Evolutionary conservation across 2,329 filamentous ascomycete genomes (phyloP).

Genomic region (Fusarium nematophilum): DNA sequence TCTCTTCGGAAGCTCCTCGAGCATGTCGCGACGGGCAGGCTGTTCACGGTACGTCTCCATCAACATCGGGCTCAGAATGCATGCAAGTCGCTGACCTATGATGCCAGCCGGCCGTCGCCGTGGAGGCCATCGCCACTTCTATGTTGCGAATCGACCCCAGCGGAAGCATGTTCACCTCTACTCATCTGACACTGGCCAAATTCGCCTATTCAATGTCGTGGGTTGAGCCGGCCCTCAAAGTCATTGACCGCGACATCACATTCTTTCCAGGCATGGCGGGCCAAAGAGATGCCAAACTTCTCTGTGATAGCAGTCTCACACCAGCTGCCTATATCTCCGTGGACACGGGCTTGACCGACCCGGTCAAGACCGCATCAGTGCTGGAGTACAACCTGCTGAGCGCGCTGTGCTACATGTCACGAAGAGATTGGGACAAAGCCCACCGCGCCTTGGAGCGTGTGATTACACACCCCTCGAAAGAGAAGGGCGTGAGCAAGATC

Average conservation of each 20-base stretch:
- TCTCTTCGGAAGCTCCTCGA: slow-evolving; percentile 59
- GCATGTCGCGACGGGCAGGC: slow-evolving; percentile 50
- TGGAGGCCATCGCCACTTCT: slow-evolving; percentile 60
- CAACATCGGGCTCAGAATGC: slow-evolving; percentile 18
- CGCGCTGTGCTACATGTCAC: slow-evolving; percentile 72
- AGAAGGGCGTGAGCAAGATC: slow-evolving; percentile 74
- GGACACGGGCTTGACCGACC: slow-evolving; percentile 66
- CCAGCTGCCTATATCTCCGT: slow-evolving; percentile 69
- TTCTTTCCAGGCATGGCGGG: slow-evolving; percentile 67
- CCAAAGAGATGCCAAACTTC: slow-evolving; percentile 49
- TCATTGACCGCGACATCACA: slow-evolving; percentile 74
- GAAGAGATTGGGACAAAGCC: slow-evolving; percentile 72
- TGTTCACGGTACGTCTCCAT: slow-evolving; percentile 54
- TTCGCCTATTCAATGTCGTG: slow-evolving; percentile 67
- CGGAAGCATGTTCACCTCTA: slow-evolving; percentile 73
- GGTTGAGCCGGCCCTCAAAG: slow-evolving; percentile 65
- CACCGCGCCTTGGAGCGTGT: slow-evolving; percentile 71
- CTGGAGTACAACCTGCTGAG: slow-evolving; percentile 75
- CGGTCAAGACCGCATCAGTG: slow-evolving; percentile 63
- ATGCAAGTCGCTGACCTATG: slow-evolving; percentile 12
- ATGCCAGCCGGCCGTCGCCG: slow-evolving; percentile 58
- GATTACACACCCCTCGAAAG: slow-evolving; percentile 74
- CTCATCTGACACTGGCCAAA: slow-evolving; percentile 68
- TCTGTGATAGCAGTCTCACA: slow-evolving; percentile 60
- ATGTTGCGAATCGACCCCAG: slow-evolving; percentile 75